These are phyloP conservation scores for Penstemon barbatus DNA, from an alignment of 257 asterid species.

Conservation along the genomic window DNA sequence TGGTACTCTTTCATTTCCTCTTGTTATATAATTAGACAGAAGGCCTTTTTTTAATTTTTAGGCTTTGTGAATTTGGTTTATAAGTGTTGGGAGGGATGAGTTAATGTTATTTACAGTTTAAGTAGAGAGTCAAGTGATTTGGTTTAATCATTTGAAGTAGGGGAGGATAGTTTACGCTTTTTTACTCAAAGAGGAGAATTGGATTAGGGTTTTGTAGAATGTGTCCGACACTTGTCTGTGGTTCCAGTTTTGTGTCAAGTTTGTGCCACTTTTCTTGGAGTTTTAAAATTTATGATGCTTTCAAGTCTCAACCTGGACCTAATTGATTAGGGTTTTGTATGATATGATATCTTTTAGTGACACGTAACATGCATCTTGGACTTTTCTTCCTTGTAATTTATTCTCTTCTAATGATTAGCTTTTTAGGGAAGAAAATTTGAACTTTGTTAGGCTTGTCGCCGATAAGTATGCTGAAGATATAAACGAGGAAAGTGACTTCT, in stretches of 20 bases:
- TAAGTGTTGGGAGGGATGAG: too few relatives aligned
- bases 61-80: too few relatives aligned
- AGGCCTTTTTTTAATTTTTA: too few relatives aligned
- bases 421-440: neutral
- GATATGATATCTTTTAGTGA: neutral
- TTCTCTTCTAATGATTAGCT: too few relatives aligned
- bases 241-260: too few relatives aligned
- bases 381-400: slow-evolving; percentile 13
- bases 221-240: slow-evolving; percentile 4
- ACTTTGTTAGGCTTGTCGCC: slow-evolving; percentile 7
- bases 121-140: too few relatives aligned
- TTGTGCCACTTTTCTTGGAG: neutral
- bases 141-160: too few relatives aligned
- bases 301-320: neutral
- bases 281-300: neutral
- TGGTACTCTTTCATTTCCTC: slow-evolving; percentile 90
- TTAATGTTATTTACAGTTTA: too few relatives aligned
- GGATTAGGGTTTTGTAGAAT: slow-evolving; percentile 20
- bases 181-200: too few relatives aligned
- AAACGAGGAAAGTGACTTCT: slow-evolving; percentile 1
- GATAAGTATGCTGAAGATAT: neutral
- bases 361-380: neutral
- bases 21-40: neutral
- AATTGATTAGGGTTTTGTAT: slow-evolving; percentile 8
- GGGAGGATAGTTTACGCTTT: neutral